phyloP scores from a whole-genome alignment of 768 basidiomycete species.

The Suillus hirtellus region DNA sequence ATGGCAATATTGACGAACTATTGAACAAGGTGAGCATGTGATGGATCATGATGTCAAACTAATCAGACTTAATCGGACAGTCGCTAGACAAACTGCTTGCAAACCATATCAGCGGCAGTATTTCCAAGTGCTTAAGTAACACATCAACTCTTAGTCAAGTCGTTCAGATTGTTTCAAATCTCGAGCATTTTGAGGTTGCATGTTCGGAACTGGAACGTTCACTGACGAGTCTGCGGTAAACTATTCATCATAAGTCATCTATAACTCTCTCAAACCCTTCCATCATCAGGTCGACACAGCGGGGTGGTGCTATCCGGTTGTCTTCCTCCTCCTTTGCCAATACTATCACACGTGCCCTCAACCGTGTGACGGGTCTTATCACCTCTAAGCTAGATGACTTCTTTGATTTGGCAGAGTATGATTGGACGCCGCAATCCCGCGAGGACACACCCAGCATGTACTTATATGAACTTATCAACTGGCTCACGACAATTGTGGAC shows the following conservation, averaged over 20 bases:
- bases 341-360: conserved; percentile 67
- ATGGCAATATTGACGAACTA: conserved; percentile 89
- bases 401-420: conserved; percentile 93
- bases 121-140: conserved; percentile 69
- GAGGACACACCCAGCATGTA: conserved; percentile 89
- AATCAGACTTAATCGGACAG: conserved; percentile 39
- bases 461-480: conserved; percentile 92
- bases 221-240: conserved; percentile 78
- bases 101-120: conserved; percentile 71
- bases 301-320: conserved; percentile 79
- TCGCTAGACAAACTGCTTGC: conserved; percentile 84
- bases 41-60: not conserved
- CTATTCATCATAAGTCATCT: not conserved
- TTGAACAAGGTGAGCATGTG: conserved; percentile 67
- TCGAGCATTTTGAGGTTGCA: conserved; percentile 88
- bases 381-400: conserved; percentile 92
- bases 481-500: conserved; percentile 95
- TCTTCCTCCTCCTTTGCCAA: conserved; percentile 65
- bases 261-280: conserved; percentile 8
- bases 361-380: conserved; percentile 80
- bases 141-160: conserved; percentile 87
- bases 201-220: conserved; percentile 84
- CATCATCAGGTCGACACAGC: conserved; percentile 67
- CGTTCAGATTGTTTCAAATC: conserved; percentile 88
- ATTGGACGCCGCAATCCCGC: conserved; percentile 78